A percentile compares a stretch with the other conserved stretches of the same genome.
phyloP scores from a whole-genome alignment of 108 stramenopile species.

The Epithemia pelagica region DNA sequence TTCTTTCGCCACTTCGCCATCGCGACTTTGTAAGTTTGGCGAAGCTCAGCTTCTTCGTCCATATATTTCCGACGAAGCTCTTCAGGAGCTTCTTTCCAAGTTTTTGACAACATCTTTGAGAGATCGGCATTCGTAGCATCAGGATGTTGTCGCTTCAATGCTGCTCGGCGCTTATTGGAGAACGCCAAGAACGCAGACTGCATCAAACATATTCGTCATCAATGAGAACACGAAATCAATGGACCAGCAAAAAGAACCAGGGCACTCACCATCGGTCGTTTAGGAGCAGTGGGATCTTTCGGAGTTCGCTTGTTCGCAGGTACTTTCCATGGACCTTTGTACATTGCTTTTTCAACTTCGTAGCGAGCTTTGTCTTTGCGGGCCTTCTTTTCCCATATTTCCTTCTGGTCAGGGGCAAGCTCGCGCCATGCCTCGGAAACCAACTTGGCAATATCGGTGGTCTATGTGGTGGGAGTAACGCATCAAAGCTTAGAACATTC shows the following conservation, averaged over 20 bases:
- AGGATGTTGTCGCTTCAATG: slow-evolving; percentile 22
- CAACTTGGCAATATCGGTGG: slow-evolving; percentile 31
- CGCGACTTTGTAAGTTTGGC: slow-evolving; percentile 24
- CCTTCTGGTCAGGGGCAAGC: slow-evolving; percentile 12
- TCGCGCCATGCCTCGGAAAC: slow-evolving; percentile 30
- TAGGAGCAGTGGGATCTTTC: slow-evolving; percentile 50
- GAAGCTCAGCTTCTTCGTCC: slow-evolving; percentile 25
- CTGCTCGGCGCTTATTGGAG: slow-evolving; percentile 29
- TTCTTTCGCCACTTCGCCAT: slow-evolving; percentile 24
- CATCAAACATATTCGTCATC: no score
- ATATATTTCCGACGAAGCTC: slow-evolving; percentile 22
- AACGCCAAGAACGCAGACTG: slow-evolving; percentile 44
- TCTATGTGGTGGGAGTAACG: slow-evolving; percentile 11
- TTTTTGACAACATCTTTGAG: slow-evolving; percentile 24
- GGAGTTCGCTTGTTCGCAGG: slow-evolving; percentile 11
- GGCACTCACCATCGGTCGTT: slow-evolving; percentile 56
- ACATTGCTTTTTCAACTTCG: slow-evolving; percentile 36
- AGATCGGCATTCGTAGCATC: slow-evolving; percentile 24
- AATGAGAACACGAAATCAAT: no score
- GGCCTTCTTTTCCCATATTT: slow-evolving; percentile 19
- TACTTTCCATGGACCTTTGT: slow-evolving; percentile 37
- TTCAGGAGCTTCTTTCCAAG: slow-evolving; percentile 24
- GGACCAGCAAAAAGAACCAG: no score
- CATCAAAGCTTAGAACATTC: no score
- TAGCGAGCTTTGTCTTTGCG: slow-evolving; percentile 22